These are phyloP conservation scores for Lichenothelia convexa DNA, from an alignment of 495 filamentous ascomycete species.

Conservation along the genomic window DNA sequence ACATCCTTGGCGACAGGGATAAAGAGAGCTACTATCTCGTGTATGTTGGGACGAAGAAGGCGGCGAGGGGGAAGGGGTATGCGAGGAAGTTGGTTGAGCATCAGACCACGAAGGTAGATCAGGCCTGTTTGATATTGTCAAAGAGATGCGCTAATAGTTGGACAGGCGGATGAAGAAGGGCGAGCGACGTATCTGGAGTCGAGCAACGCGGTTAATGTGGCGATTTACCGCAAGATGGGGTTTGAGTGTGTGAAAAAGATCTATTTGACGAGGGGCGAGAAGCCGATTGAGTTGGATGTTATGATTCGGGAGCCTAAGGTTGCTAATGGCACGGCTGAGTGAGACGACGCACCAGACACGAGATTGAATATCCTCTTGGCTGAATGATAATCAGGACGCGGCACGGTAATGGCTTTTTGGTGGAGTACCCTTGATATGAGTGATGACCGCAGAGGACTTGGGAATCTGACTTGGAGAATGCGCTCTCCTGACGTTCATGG, in stretches of 20 bases:
- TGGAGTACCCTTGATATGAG: too few species aligned
- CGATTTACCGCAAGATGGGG: conserved; percentile 51
- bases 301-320: conserved; percentile 53
- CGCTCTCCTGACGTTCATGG: too few species aligned
- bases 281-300: conserved; percentile 49
- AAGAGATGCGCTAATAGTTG: conserved; percentile 4
- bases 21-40: conserved; percentile 54
- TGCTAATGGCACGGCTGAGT: too few species aligned
- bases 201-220: conserved; percentile 43
- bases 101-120: conserved; percentile 39
- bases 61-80: conserved; percentile 47
- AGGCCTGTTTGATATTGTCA: neutral
- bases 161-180: conserved; percentile 44
- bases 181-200: conserved; percentile 57
- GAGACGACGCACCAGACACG: too few species aligned
- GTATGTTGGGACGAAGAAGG: conserved; percentile 55
- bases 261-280: conserved; percentile 35
- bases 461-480: neutral
- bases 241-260: conserved; percentile 43
- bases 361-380: too few species aligned
- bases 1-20: conserved; percentile 43
- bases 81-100: conserved; percentile 48
- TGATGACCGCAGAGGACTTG: conserved; percentile 1
- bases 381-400: too few species aligned
- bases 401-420: too few species aligned